Conservation (phyloP, 768 basidiomycete genomes). For the Mycena pura region DNA sequence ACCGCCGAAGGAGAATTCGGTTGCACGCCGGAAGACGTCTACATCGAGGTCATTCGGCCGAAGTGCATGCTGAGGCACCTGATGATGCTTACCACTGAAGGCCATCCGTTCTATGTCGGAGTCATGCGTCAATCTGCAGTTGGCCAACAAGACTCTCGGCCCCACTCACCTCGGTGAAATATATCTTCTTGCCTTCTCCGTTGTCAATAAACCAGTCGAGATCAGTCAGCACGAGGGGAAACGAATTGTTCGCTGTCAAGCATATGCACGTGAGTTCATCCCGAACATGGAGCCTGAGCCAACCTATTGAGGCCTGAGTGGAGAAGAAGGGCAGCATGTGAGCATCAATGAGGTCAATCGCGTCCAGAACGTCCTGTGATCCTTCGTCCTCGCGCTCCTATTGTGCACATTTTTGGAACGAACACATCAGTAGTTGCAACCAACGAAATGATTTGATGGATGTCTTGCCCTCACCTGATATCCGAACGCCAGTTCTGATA, state of each 20-base stretch:
- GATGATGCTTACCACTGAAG: conserved; percentile 47
- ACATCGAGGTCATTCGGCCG: not conserved
- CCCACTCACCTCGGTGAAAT: conserved; percentile 64
- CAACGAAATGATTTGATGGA: too few species aligned
- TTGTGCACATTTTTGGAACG: not conserved
- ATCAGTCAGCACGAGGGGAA: conserved; percentile 66
- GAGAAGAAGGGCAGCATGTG: conserved; percentile 80
- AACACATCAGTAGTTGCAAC: not conserved
- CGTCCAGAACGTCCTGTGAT: conserved; percentile 59
- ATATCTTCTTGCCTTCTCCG: conserved; percentile 75
- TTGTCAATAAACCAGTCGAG: conserved; percentile 72
- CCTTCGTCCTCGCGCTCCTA: conserved; percentile 53
- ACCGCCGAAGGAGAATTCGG: conserved; percentile 70
- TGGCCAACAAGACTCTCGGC: not conserved
- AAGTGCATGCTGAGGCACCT: not conserved
- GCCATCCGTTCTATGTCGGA: conserved; percentile 73
- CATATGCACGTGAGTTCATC: not conserved
- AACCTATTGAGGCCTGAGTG: conserved; percentile 60
- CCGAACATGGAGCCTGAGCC: conserved; percentile 17
- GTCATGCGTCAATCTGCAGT: too few species aligned
- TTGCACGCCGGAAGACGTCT: conserved; percentile 63
- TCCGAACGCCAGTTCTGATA: conserved; percentile 69
- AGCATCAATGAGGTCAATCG: conserved; percentile 68
- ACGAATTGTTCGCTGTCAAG: conserved; percentile 57
- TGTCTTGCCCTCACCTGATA: conserved; percentile 52